Evolutionary conservation across 192 early-diverging fungal species (phyloP).

Genomic region (Pecoramyces ruminantium): DNA sequence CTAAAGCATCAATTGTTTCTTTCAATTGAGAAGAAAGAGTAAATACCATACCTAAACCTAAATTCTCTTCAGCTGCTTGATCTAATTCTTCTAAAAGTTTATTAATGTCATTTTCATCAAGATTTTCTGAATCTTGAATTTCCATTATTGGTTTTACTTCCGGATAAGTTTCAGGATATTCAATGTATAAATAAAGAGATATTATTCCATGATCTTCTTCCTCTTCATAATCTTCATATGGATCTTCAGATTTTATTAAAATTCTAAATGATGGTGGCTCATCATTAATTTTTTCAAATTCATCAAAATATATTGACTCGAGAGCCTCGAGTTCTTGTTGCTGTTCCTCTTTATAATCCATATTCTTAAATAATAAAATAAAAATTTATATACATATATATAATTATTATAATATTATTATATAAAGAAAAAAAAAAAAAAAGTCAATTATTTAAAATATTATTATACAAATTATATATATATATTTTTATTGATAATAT

Average conservation of each 20-base stretch:
- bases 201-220: background rate
- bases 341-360: conserved; percentile 65
- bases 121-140: conserved; percentile 11
- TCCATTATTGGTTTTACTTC: conserved; percentile 2
- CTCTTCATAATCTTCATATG: background rate
- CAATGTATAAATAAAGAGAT: background rate
- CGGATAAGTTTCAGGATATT: background rate
- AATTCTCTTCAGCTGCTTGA: conserved; percentile 26
- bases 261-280: background rate
- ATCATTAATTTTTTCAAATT: conserved; percentile 36
- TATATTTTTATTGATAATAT: too few species aligned
- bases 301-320: conserved; percentile 64
- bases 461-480: too few species aligned
- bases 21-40: conserved; percentile 56
- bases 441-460: too few species aligned
- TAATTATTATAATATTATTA: too few species aligned
- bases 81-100: conserved; percentile 3
- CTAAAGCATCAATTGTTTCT: conserved; percentile 46
- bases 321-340: conserved; percentile 61
- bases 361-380: too few species aligned
- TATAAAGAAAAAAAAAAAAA: too few species aligned
- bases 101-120: conserved; percentile 1
- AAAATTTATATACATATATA: too few species aligned
- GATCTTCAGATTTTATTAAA: background rate
- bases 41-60: conserved; percentile 91